Conservation (phyloP, 2,329 filamentous ascomycete genomes). For the Fusarium mundagurra region DNA sequence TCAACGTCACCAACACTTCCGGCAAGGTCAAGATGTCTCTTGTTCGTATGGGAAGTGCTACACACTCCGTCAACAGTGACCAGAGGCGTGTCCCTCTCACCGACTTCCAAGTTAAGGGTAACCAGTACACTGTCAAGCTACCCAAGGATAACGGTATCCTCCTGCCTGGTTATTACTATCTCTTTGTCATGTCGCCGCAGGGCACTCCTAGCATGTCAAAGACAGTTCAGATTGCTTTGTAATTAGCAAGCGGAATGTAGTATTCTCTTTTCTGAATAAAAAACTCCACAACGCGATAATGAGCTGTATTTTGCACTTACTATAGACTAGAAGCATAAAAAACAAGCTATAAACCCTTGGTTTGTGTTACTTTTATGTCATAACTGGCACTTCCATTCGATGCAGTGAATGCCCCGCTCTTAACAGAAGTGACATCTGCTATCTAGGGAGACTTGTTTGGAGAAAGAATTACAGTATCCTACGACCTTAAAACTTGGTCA, state of each 20-base stretch:
- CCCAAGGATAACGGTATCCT: conserved; percentile 60
- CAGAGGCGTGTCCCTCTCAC: conserved; percentile 62
- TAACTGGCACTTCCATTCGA: too few relatives aligned
- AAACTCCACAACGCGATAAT: fast-evolving
- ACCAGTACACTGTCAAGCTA: conserved; percentile 51
- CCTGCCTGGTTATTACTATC: conserved; percentile 63
- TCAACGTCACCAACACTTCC: conserved; percentile 33
- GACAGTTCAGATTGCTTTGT: conserved; percentile 15
- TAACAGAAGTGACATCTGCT: neutral
- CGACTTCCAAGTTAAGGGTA: conserved; percentile 36
- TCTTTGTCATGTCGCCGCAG: conserved; percentile 53
- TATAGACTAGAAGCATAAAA: neutral
- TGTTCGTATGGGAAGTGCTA: conserved; percentile 59
- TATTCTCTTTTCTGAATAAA: too few relatives aligned
- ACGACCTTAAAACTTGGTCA: fast-evolving
- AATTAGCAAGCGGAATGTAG: neutral
- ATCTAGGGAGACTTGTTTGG: fast-evolving
- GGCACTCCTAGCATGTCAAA: conserved; percentile 25
- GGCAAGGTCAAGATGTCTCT: conserved; percentile 51
- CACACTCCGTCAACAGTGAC: conserved; percentile 68
- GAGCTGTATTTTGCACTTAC: fast-evolving
- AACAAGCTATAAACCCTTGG: too few relatives aligned
- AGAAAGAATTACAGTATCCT: fast-evolving
- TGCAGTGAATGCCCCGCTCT: neutral
- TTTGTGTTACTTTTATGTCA: too few relatives aligned